Conservation (phyloP, 352 stramenopile genomes). For the Phytopythium litorale region DNA sequence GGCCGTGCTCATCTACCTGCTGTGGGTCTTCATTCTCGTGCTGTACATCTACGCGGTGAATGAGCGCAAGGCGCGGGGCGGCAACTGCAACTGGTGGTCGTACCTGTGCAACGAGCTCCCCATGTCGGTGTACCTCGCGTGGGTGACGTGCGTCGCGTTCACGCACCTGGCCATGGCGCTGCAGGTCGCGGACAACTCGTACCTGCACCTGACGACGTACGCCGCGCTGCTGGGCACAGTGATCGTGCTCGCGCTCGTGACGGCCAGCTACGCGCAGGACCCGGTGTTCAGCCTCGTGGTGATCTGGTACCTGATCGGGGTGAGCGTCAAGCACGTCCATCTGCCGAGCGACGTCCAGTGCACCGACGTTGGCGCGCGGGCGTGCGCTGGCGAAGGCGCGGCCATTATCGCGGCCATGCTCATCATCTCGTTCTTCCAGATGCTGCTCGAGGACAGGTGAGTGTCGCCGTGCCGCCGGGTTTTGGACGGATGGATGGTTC, state of each 20-base stretch:
- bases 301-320: conserved; percentile 69
- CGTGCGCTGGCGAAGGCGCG: conserved; percentile 56
- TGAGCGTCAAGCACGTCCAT: conserved; percentile 50
- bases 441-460: conserved; percentile 63
- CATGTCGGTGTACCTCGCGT: conserved; percentile 76
- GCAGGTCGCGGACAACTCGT: conserved; percentile 47
- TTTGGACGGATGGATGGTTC: neutral
- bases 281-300: conserved; percentile 50
- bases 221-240: conserved; percentile 57
- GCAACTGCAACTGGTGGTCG: conserved; percentile 51
- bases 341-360: conserved; percentile 37
- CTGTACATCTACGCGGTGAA: conserved; percentile 82
- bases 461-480: neutral
- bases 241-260: conserved; percentile 55
- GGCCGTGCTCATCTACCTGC: conserved; percentile 55
- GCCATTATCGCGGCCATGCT: conserved; percentile 54
- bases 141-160: conserved; percentile 67
- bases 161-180: conserved; percentile 65
- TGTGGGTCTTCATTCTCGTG: conserved; percentile 70
- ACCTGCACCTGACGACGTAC: conserved; percentile 55
- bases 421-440: conserved; percentile 43
- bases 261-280: conserved; percentile 60
- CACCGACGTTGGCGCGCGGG: conserved; percentile 52
- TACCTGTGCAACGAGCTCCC: conserved; percentile 76
- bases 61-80: conserved; percentile 41